Evolutionary conservation across 2,329 filamentous ascomycete genomes (phyloP), one percentile per base, ranked within the genome.

Genomic region (Xylariaceae sp.): DNA sequence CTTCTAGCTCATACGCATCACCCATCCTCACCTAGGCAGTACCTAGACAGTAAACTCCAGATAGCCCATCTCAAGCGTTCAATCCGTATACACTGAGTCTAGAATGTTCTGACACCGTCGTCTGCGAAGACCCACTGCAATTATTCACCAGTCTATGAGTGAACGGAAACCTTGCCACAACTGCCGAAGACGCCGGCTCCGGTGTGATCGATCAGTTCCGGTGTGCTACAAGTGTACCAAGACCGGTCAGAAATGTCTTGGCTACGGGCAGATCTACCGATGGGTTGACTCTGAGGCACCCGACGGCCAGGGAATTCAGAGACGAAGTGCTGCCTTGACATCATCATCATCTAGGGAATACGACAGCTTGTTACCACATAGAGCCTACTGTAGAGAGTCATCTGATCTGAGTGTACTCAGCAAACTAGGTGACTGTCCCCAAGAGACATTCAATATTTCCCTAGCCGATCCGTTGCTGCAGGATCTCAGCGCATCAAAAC

Each of bases 131-230:
- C 17, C 33, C 4, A 17, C 14, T 14, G 40, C 50, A 33, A 19
- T 41, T 40, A 8, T n/a, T 41, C 37, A 17, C 37, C 17, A 40
- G 44, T 36, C 59, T 40, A 62, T 67, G 64, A 55, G 59, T 44
- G 64, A 67, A 40, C 63, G 69, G 69, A 80, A 78, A 66, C 67
- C 80, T 58, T 87, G 85, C 71, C 83, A 87, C 72, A 87, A 86
- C 73, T 87, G 85, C 72, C 83, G 84, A 58, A 80, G 79, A 55
- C 80, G 79, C 67, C 81, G 85, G 63, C 79, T 84, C 69, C 82
- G 84, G 66, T 88, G 85, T 71, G 85, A 88, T 71, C 78, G 81
- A 58, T 86, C 84, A 29, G 73, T 81, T 46, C 85, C 85, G 23
- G 76, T 73, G 56, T 87, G 85, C 70, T 78, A 82, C 65, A 87